Evolutionary conservation across 1,139 yeast genomes (phyloP).

Genomic region (Yamadazyma diospyri): DNA sequence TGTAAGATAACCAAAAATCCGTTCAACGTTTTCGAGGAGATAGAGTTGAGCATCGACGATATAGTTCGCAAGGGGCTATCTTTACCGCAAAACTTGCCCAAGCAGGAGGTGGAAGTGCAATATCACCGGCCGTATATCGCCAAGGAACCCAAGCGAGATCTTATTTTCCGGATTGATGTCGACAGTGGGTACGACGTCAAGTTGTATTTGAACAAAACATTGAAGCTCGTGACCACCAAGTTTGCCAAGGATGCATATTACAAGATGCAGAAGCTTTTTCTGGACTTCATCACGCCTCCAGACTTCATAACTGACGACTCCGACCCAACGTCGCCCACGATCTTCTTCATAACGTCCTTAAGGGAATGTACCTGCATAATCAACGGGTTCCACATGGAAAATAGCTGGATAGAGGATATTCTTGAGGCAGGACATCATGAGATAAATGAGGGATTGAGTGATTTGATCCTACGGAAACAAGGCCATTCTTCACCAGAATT

Average conservation of each 20-base stretch:
- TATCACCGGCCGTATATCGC: conserved; percentile 59
- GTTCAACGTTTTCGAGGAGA: conserved; percentile 48
- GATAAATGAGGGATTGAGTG: conserved; percentile 8
- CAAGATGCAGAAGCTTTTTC: conserved; percentile 26
- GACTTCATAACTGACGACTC: conserved; percentile 22
- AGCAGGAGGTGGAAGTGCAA: conserved; percentile 21
- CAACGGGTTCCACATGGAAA: conserved; percentile 36
- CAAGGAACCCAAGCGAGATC: conserved; percentile 38
- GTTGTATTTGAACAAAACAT: conserved; percentile 27
- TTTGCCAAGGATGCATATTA: conserved; percentile 23
- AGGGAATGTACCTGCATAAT: conserved; percentile 27
- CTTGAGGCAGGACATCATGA: conserved; percentile 13
- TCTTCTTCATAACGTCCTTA: conserved; percentile 25
- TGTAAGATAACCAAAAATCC: conserved; percentile 52
- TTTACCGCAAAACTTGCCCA: conserved; percentile 4
- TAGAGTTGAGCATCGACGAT: conserved; percentile 50
- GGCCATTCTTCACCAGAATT: background rate
- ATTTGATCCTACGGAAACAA: conserved; percentile 3
- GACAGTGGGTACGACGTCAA: conserved; percentile 19
- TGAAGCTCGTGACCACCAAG: conserved; percentile 24
- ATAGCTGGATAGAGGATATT: conserved; percentile 32
- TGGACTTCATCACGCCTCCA: conserved; percentile 14
- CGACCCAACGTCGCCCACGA: conserved; percentile 16
- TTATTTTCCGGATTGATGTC: conserved; percentile 54
- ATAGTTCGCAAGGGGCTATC: conserved; percentile 41